These are phyloP conservation scores for Cladosporium sp. DNA, from an alignment of 2,329 filamentous ascomycete genomes.

Conservation along the genomic window DNA sequence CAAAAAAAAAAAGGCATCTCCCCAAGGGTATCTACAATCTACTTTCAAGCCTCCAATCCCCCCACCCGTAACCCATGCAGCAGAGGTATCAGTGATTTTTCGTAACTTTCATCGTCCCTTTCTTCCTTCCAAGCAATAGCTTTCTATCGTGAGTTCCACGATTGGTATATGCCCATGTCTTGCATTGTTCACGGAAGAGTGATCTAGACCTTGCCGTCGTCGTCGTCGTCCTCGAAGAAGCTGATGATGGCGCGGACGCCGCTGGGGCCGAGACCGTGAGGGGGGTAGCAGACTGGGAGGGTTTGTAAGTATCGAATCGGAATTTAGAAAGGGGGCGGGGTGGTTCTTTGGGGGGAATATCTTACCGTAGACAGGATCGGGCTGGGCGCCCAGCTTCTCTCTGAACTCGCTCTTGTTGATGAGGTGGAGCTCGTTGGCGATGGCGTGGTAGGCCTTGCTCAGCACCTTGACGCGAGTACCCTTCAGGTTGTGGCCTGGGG, in stretches of 20 bases:
- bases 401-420: constrained; percentile 84
- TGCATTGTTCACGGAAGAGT: too few species aligned
- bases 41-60: too few species aligned
- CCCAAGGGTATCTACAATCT: too few species aligned
- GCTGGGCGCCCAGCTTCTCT: constrained; percentile 79
- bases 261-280: constrained; percentile 74
- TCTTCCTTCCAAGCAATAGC: too few species aligned
- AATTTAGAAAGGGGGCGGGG: background rate
- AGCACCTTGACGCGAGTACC: constrained; percentile 77
- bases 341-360: constrained; percentile 4
- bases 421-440: constrained; percentile 76
- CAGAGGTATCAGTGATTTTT: too few species aligned
- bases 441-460: constrained; percentile 72
- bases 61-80: too few species aligned
- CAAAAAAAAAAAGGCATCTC: too few species aligned
- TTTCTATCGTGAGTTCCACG: too few species aligned
- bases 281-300: constrained; percentile 70
- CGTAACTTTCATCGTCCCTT: too few species aligned
- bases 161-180: too few species aligned
- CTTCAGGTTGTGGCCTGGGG: constrained; percentile 74
- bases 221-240: constrained; percentile 73
- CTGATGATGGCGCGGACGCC: constrained; percentile 81
- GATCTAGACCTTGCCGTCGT: constrained; percentile 24
- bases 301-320: constrained; percentile 11
- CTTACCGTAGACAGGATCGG: constrained; percentile 68